Evolutionary conservation across 192 early-diverging fungal species (phyloP).

Genomic region (Umbelopsis vinacea): DNA sequence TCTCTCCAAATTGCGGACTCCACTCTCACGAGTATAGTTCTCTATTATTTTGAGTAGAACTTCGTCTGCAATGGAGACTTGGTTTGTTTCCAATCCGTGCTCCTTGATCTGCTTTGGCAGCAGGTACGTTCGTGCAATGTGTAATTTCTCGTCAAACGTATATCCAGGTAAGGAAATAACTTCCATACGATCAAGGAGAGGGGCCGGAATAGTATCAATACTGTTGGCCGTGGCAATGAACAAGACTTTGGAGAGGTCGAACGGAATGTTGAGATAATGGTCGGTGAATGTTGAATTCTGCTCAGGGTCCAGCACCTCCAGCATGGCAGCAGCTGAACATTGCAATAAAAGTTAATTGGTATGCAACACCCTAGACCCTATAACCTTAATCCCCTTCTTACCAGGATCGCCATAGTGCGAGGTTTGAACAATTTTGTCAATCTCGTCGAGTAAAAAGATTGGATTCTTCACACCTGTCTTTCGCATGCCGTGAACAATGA

Average conservation of each 20-base stretch:
- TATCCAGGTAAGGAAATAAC: slow-evolving; percentile 78
- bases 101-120: slow-evolving; percentile 70
- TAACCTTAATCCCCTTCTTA: neutral
- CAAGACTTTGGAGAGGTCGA: slow-evolving; percentile 67
- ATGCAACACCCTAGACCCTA: neutral
- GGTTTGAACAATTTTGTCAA: slow-evolving; percentile 77
- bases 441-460: slow-evolving; percentile 79
- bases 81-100: slow-evolving; percentile 61
- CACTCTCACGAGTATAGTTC: slow-evolving; percentile 81
- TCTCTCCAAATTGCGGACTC: slow-evolving; percentile 78
- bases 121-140: slow-evolving; percentile 74
- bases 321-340: slow-evolving; percentile 63
- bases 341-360: neutral
- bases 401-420: slow-evolving; percentile 71
- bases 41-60: slow-evolving; percentile 66
- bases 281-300: slow-evolving; percentile 84
- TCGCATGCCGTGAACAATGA: slow-evolving; percentile 73
- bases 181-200: slow-evolving; percentile 87
- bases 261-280: slow-evolving; percentile 79
- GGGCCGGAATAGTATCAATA: slow-evolving; percentile 78
- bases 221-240: slow-evolving; percentile 89
- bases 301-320: slow-evolving; percentile 88
- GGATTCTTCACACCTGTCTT: slow-evolving; percentile 77
- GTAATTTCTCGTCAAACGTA: slow-evolving; percentile 83
- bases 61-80: slow-evolving; percentile 59